phyloP scores from a whole-genome alignment of 2,329 filamentous ascomycete genomes.

The Aspergillus puulaauensis region DNA sequence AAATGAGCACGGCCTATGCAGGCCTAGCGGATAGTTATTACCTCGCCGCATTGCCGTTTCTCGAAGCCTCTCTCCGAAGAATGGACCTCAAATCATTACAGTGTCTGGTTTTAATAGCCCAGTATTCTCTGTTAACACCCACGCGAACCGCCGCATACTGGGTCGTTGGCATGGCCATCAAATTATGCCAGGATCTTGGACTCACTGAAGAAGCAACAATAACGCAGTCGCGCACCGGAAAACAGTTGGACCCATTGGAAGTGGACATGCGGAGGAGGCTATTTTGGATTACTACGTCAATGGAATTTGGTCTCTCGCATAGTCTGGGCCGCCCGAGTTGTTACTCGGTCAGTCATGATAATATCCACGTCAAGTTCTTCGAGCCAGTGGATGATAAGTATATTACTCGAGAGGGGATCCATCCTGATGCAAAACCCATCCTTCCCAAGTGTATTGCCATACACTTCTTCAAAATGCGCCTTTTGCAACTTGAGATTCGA shows the following conservation, averaged over 20 bases:
- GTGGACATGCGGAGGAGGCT: conserved; percentile 87
- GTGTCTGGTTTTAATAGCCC: conserved; percentile 80
- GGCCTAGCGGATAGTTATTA: conserved; percentile 95
- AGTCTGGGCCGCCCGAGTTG: conserved; percentile 83
- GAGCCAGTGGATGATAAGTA: conserved; percentile 76
- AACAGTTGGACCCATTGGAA: conserved; percentile 66
- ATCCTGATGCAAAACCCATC: conserved; percentile 66
- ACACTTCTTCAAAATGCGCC: conserved; percentile 89
- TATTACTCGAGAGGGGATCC: conserved; percentile 75
- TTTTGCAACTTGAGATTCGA: conserved; percentile 84
- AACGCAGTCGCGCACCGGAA: conserved; percentile 59
- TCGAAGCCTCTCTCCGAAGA: conserved; percentile 79
- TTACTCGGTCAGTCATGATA: conserved; percentile 77
- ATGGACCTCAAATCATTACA: conserved; percentile 90
- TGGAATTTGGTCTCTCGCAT: conserved; percentile 87
- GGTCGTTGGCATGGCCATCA: conserved; percentile 81
- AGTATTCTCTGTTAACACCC: conserved; percentile 89
- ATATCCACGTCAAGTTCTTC: conserved; percentile 84
- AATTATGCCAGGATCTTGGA: conserved; percentile 85
- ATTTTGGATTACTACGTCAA: conserved; percentile 82
- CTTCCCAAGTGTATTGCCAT: conserved; percentile 86
- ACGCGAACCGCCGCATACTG: conserved; percentile 92
- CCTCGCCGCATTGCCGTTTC: conserved; percentile 78
- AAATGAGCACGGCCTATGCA: conserved; percentile 84
- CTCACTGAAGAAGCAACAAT: conserved; percentile 89